phyloP scores from a whole-genome alignment of 768 basidiomycete species.

The Chalciporus sphaerocephalus region DNA sequence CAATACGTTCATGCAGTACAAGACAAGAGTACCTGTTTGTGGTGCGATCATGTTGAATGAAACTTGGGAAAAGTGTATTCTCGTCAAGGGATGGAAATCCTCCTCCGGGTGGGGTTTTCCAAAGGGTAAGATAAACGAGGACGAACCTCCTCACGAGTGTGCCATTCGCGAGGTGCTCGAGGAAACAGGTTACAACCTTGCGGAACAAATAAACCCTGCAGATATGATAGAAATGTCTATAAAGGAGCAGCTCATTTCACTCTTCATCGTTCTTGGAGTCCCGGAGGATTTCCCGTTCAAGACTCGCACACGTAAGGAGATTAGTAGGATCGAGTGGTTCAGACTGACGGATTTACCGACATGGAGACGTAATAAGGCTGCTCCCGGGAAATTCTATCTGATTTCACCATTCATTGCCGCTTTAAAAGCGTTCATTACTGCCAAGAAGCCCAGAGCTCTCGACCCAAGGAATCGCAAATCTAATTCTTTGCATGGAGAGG shows the following conservation, averaged over 20 bases:
- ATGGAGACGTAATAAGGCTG: conserved; percentile 76
- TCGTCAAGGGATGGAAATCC: conserved; percentile 98
- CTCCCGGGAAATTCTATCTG: conserved; percentile 83
- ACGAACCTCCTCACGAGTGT: conserved; percentile 78
- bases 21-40: conserved; percentile 94
- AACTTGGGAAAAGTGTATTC: conserved; percentile 93
- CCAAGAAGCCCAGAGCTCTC: conserved; percentile 50
- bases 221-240: conserved; percentile 82
- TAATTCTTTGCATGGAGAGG: conserved; percentile 20
- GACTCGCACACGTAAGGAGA: conserved; percentile 96
- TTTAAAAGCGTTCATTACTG: conserved; percentile 64
- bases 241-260: conserved; percentile 84
- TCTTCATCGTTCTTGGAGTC: conserved; percentile 86
- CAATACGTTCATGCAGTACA: conserved; percentile 91
- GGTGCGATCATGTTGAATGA: conserved; percentile 95
- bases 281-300: conserved; percentile 86
- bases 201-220: conserved; percentile 56
- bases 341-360: conserved; percentile 83
- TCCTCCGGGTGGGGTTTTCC: conserved; percentile 99
- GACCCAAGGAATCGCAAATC: conserved; percentile 36
- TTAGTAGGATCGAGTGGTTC: conserved; percentile 99
- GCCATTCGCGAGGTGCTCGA: conserved; percentile 94
- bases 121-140: conserved; percentile 98
- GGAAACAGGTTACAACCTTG: conserved; percentile 92
- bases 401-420: conserved; percentile 85